Evolutionary conservation across 2,329 filamentous ascomycete species (phyloP).

Genomic region (Paracoccidioides brasiliensis): DNA sequence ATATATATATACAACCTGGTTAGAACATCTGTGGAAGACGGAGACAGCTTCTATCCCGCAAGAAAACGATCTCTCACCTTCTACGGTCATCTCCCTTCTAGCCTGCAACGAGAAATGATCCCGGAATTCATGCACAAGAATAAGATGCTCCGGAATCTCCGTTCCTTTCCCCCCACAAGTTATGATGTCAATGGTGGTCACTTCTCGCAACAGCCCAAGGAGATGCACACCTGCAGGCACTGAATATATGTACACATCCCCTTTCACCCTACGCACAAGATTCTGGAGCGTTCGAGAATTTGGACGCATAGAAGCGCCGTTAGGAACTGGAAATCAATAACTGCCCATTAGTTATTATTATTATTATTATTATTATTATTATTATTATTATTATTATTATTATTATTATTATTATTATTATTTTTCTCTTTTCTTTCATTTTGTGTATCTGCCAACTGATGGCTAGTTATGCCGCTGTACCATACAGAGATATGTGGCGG

Average conservation of each 20-base stretch:
- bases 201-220: background rate
- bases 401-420: no score
- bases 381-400: no score
- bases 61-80: constrained; percentile 5
- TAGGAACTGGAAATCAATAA: background rate
- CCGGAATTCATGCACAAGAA: constrained; percentile 15
- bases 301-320: constrained; percentile 9
- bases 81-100: constrained; percentile 11
- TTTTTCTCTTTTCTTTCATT: background rate
- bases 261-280: constrained; percentile 3
- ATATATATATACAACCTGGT: background rate
- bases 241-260: constrained; percentile 4
- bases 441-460: background rate
- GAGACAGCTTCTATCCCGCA: background rate
- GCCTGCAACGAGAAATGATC: constrained; percentile 16
- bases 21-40: no score
- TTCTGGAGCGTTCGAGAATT: constrained; percentile 7
- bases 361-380: no score
- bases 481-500: constrained; percentile 1
- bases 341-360: background rate
- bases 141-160: constrained; percentile 12
- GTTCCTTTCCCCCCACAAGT: constrained; percentile 6
- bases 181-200: constrained; percentile 1
- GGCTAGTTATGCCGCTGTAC: background rate
- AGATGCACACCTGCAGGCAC: constrained; percentile 7